Evolutionary conservation across 2,329 filamentous ascomycete genomes (phyloP), one percentile per base, ranked within the genome.

Genomic region (Thielaviopsis musarum): DNA sequence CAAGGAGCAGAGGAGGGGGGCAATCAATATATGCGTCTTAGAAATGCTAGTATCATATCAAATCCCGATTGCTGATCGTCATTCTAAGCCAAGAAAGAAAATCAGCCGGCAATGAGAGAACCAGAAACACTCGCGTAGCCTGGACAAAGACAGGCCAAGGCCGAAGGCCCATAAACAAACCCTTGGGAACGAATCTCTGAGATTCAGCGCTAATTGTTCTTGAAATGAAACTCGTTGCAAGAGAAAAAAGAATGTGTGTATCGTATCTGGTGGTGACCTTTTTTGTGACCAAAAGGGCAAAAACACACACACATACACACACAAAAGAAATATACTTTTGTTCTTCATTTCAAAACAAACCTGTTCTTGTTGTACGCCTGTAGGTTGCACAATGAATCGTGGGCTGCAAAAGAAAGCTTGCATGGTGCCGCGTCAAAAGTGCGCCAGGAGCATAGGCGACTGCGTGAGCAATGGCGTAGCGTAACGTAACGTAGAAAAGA

Each of bases 341-440:
- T 45, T 45, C 38, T 45, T 57, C 60, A 61, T 57, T 61, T 59
- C 60, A 56, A 56, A 56, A 59, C 60, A 56, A 57, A 59, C 57
- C 54, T 61, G 56, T 59, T 61, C 60, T 45, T 61, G 54, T 59
- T 56, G 56, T 61, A 61, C 60, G 57, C 57, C 60, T 58, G 59
- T 52, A 49, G 24, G 52, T 22, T 61, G 21, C 56, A 58, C 24
- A 28, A 52, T 38, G 52, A 24, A 17, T 57, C 10, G 12, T 41
- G 26, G 48, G 52, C 48, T 48, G 30, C 26, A 26, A 54, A 19
- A 22, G 21, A 26, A 17, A 12, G 9, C 28, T 54, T 57, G 51
- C 38, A 58, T 54, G 5, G 53, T 45, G 17, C 38, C 38, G 38
- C 15, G 38, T 15, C 17, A 15, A 45, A 45, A n/a, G 38, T 51